Evolutionary conservation across 1,284 basidiomycete species (phyloP).

Genomic region (Trametes polyzona): DNA sequence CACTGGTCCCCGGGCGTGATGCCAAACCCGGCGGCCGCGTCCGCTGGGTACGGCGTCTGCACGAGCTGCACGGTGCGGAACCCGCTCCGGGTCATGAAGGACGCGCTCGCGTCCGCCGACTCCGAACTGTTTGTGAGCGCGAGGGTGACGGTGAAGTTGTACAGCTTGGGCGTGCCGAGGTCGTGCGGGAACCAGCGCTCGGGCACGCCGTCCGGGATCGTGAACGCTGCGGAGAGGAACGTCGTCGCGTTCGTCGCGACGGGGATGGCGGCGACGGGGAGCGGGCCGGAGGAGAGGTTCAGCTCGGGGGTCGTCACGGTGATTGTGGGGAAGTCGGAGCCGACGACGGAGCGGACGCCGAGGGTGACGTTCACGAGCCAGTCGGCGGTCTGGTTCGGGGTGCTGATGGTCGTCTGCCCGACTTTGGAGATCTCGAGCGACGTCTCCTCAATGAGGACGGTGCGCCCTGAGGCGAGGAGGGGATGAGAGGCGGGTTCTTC

Average conservation of each 20-base stretch:
- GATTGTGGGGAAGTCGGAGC: slow-evolving; percentile 41
- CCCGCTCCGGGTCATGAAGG: slow-evolving; percentile 50
- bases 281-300: slow-evolving; percentile 39
- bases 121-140: slow-evolving; percentile 18
- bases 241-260: slow-evolving; percentile 38
- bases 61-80: slow-evolving; percentile 60
- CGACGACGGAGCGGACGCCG: slow-evolving; percentile 48
- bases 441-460: slow-evolving; percentile 54
- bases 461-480: slow-evolving; percentile 33
- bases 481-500: slow-evolving; percentile 23
- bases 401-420: slow-evolving; percentile 46
- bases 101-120: slow-evolving; percentile 17
- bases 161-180: slow-evolving; percentile 56
- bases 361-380: slow-evolving; percentile 62
- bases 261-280: slow-evolving; percentile 35
- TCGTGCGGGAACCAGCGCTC: slow-evolving; percentile 60
- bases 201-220: slow-evolving; percentile 48
- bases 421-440: slow-evolving; percentile 59
- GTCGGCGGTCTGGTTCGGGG: slow-evolving; percentile 48
- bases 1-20: slow-evolving; percentile 64
- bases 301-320: slow-evolving; percentile 53
- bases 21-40: slow-evolving; percentile 48
- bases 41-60: slow-evolving; percentile 50
- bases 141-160: slow-evolving; percentile 50
- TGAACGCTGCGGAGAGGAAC: slow-evolving; percentile 49